Percentiles rank a stretch among this genome's conserved stretches.
phyloP scores from a whole-genome alignment of 306 rosid species.

The Cicer cuneatum region DNA sequence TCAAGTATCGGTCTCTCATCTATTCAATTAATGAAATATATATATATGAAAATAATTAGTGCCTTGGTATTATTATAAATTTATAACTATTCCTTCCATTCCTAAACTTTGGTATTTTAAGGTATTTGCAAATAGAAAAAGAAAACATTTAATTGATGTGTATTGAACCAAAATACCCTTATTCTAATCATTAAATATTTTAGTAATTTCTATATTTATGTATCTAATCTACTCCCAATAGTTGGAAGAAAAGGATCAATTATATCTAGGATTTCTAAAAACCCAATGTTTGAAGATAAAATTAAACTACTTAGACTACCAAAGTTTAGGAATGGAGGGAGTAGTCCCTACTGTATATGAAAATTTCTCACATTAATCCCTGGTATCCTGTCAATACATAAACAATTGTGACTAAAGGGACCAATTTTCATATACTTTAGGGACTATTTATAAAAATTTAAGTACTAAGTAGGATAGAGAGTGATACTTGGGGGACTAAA shows the following conservation, averaged over 20 bases:
- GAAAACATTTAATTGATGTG: background rate
- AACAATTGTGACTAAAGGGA: background rate
- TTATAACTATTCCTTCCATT: background rate
- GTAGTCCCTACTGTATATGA: background rate
- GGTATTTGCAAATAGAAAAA: background rate
- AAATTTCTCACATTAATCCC: background rate
- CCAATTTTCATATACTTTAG: background rate
- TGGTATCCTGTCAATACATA: background rate
- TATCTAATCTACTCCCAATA: background rate
- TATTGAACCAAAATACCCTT: slow-evolving; percentile 5
- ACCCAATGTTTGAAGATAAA: background rate
- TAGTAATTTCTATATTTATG: background rate
- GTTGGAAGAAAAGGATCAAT: slow-evolving; percentile 4
- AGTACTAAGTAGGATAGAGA: background rate
- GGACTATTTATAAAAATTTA: background rate
- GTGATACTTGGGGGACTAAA: background rate
- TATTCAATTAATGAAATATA: background rate
- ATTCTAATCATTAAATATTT: background rate
- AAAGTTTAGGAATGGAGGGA: background rate
- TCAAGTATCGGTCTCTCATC: background rate
- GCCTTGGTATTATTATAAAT: background rate
- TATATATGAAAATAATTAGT: background rate
- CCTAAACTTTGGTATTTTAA: background rate
- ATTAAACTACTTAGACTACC: background rate
- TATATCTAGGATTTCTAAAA: background rate